These are phyloP conservation scores for Helicostylum pulchrum DNA, from an alignment of 192 early-diverging fungal species.

Conservation along the genomic window DNA sequence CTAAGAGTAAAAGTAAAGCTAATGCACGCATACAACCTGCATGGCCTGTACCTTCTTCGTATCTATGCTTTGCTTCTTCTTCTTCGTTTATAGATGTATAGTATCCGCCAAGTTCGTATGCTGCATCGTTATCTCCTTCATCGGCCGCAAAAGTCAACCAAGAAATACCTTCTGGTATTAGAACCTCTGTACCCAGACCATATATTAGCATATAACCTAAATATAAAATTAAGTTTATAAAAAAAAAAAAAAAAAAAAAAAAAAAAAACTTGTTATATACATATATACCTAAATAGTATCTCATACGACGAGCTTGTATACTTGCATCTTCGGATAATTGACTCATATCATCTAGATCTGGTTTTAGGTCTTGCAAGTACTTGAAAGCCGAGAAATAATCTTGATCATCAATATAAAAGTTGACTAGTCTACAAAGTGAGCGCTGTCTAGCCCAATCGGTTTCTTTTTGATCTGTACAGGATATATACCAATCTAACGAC, in stretches of 20 bases:
- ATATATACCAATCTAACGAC: conserved; percentile 20
- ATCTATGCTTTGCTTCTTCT: conserved; percentile 4
- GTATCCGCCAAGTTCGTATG: conserved; percentile 19
- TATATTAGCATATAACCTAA: conserved; percentile 7
- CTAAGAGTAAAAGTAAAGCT: conserved; percentile 11
- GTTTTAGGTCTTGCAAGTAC: conserved; percentile 6
- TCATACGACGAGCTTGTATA: conserved; percentile 14
- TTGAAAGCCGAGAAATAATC: conserved; percentile 8
- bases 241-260: too few species aligned
- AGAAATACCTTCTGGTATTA: background rate
- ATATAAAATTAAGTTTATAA: background rate
- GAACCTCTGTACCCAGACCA: background rate
- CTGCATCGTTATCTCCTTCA: conserved; percentile 27
- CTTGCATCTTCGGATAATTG: conserved; percentile 16
- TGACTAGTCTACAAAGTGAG: conserved; percentile 13
- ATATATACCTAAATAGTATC: conserved; percentile 26
- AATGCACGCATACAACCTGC: conserved; percentile 25
- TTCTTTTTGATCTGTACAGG: background rate
- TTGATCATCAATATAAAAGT: conserved; percentile 15
- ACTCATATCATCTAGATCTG: conserved; percentile 14
- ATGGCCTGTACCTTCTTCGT: conserved; percentile 17
- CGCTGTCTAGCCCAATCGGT: conserved; percentile 8
- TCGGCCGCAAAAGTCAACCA: conserved; percentile 25
- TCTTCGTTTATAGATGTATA: background rate
- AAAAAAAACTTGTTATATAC: background rate